Base-by-base conservation (phyloP, 2,329 filamentous ascomycete genomes). In the Monilinia fructicola region DNA sequence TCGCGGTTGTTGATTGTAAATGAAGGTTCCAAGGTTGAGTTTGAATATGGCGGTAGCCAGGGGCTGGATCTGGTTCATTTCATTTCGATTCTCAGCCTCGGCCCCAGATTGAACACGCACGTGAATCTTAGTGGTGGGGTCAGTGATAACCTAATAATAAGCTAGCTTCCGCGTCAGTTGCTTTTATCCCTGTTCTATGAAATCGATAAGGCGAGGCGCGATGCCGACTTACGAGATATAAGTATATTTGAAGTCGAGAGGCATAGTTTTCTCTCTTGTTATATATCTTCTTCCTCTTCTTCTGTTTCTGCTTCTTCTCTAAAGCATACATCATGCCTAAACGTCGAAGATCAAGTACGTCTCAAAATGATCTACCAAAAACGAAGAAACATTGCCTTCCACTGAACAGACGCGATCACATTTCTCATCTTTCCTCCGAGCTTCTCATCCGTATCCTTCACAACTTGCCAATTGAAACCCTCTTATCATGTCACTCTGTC, bases 391-490 rank as follows among this genome's bases (percentile, higher is more conserved):
- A 61, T 18, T 71, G 72, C 16, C 69, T 59, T 21, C 64, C 31
- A 42, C 50, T 26, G 4, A n/a, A 70, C 50, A 68, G 69, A 56
- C 70, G 76, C 66, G 90, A 96, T 78, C 81, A 83, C 58, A 77
- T 97, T 21, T 91, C 91, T 9, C 79, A 78, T 11, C 82, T 98
- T 62, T 96, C 93, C 69, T 91, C 97, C 77, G 95, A 99, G 78
- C 82, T 98, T 44, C 84, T 97, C 42, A 80, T 98, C 66, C 90
- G 93, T 72, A 90, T 97, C 68, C 82, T 97, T 46, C 90, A 90
- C 5, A 90, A 87, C 75, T 82, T 97, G n/a, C 80, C 90, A 2
- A 85, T 91, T 40, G 79, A 83, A 10, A 85, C 89, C 38, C 84
- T 98, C 11, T 82, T 92, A 64, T 80, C 81, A 63, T 81, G 85